Conservation (phyloP, 192 early-diverging fungal genomes). For the Backusella circina region DNA sequence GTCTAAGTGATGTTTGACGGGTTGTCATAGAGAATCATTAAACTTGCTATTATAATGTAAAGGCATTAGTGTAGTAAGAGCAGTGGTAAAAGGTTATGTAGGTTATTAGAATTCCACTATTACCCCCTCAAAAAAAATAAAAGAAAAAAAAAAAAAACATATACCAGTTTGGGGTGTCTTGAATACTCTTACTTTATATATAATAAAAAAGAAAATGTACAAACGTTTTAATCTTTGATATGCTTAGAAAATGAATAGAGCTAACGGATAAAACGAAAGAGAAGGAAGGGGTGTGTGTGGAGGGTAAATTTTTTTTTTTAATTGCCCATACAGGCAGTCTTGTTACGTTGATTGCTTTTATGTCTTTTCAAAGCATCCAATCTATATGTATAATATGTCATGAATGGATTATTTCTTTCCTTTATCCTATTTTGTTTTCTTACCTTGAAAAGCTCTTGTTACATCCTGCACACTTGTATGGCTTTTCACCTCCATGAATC, state of each 20-base stretch:
- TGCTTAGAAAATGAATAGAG: neutral
- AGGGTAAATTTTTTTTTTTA: neutral
- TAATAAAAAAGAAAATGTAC: neutral
- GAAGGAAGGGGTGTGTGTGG: neutral
- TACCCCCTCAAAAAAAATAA: too few species aligned
- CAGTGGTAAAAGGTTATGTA: too few species aligned
- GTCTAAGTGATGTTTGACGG: too few species aligned
- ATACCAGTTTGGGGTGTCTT: too few species aligned
- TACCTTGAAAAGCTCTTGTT: conserved; percentile 72
- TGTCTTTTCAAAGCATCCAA: conserved; percentile 70
- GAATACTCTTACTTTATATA: too few species aligned
- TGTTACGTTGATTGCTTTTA: conserved; percentile 29
- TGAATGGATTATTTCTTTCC: neutral
- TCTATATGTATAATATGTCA: neutral
- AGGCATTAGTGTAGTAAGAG: too few species aligned
- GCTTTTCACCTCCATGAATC: conserved; percentile 74
- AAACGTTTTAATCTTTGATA: neutral
- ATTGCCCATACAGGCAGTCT: conserved; percentile 6
- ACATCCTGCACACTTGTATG: conserved; percentile 70
- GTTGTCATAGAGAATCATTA: too few species aligned
- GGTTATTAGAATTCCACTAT: too few species aligned
- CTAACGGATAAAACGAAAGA: neutral
- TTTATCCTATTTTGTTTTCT: neutral
- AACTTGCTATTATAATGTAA: too few species aligned
- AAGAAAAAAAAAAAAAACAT: too few species aligned